These are phyloP conservation scores for Coemansia sp. DNA, from an alignment of 192 early-diverging fungal genomes.

Conservation along the genomic window DNA sequence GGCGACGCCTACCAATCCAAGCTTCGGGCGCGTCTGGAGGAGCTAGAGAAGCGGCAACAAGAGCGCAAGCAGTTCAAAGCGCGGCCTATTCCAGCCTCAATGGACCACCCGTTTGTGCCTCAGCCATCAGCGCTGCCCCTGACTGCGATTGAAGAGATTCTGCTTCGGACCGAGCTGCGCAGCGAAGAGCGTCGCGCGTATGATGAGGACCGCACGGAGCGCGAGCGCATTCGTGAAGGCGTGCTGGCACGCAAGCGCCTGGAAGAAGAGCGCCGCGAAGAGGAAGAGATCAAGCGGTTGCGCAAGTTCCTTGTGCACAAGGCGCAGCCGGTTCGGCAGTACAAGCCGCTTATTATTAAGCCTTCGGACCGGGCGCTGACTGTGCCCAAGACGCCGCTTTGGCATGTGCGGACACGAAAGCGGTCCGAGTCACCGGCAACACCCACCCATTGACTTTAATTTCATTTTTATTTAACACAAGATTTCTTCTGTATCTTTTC, in stretches of 20 bases:
- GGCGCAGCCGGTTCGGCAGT: slow-evolving; percentile 63
- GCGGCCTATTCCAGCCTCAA: slow-evolving; percentile 54
- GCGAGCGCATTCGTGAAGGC: slow-evolving; percentile 58
- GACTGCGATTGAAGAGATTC: slow-evolving; percentile 46
- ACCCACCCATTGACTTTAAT: slow-evolving; percentile 3
- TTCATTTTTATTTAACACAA: neutral
- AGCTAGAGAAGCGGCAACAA: slow-evolving; percentile 44
- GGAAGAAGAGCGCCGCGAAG: slow-evolving; percentile 57
- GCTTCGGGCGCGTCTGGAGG: slow-evolving; percentile 50
- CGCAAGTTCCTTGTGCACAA: slow-evolving; percentile 60
- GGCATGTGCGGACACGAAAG: slow-evolving; percentile 41
- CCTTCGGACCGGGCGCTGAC: slow-evolving; percentile 61
- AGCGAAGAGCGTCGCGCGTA: slow-evolving; percentile 66
- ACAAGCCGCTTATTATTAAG: slow-evolving; percentile 54
- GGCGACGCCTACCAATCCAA: slow-evolving; percentile 50
- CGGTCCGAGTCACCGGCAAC: slow-evolving; percentile 13
- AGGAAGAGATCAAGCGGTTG: slow-evolving; percentile 57
- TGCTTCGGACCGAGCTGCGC: slow-evolving; percentile 60
- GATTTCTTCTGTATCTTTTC: slow-evolving; percentile 2
- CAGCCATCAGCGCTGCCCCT: slow-evolving; percentile 52
- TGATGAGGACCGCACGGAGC: slow-evolving; percentile 58
- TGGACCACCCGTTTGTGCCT: slow-evolving; percentile 64
- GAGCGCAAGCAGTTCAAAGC: slow-evolving; percentile 59
- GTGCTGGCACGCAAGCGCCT: slow-evolving; percentile 54
- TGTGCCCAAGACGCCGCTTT: slow-evolving; percentile 51